Base-by-base conservation (phyloP, 139 green algal genomes). In the Chlorella sp. region DNA sequence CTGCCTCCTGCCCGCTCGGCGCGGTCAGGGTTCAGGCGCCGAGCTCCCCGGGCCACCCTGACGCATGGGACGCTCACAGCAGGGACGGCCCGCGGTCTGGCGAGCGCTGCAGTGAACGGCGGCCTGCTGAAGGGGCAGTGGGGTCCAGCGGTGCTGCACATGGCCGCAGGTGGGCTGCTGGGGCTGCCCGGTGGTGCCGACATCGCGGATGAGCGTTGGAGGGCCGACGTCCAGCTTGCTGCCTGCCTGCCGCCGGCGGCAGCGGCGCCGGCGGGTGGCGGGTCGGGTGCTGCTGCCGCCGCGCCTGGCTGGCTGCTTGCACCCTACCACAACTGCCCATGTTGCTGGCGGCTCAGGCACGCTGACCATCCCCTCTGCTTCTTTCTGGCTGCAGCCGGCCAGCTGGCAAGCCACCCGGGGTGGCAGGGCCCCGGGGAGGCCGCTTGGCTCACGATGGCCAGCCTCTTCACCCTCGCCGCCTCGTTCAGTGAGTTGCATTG, bases 401-500 rank as follows among this genome's bases (percentile, higher is more conserved):
- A 58, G 56, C 38, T 83, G 28, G 44, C 44, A 28, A 64, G 77
- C 7, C 41, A 74, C 60, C 64, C 77, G 28, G 74, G 48, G 56
- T 64, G 62, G 19, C 79, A 84, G 43, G 43, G 64, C 16, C 44
- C 43, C 3, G 79, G 64, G 7, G 56, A 84, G 44, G 79, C 64
- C 5, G 79, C 79, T 3, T 84, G 79, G 79, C 34, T 84, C 7
- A 84, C 64, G 19, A 75, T 84, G 41, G 79, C 79, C 43, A 76
- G 64, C 17, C 79, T 84, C 43, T 84, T 84, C 79, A 84, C 79
- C 0, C 64, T 84, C 32, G 79, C 79, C 20, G 79, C 64, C 64
- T 76, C 43, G 32, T 76, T 84, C 43, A 76, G 79, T 84, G 64
- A 75, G 79, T 65, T n/a, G n/a, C n/a, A n/a, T n/a, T n/a, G n/a